Conservation (phyloP, 148 eudicot genomes). For the Beta vulgaris region DNA sequence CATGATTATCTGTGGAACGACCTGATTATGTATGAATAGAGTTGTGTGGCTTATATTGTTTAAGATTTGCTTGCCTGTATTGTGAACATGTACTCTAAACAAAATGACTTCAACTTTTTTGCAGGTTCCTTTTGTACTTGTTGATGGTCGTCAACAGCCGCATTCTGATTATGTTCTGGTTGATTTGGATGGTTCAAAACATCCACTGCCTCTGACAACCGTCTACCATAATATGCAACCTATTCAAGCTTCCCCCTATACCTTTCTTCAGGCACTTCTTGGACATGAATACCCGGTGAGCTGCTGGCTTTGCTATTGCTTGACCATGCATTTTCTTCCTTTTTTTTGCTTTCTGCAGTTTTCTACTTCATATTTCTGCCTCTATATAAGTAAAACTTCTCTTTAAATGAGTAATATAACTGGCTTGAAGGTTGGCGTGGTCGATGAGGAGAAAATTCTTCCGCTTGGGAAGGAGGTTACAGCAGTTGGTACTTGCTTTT, state of each 20-base stretch:
- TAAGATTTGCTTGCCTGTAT: too few species aligned
- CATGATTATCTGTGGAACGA: too few species aligned
- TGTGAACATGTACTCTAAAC: too few species aligned
- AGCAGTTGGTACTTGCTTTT: conserved; percentile 69
- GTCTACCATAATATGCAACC: conserved; percentile 82
- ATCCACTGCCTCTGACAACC: conserved; percentile 78
- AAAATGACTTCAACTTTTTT: not conserved
- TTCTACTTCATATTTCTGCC: not conserved
- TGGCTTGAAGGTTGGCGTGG: conserved; percentile 61
- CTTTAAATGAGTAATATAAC: conserved; percentile 1
- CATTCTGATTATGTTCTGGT: conserved; percentile 60
- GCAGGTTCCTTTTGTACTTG: conserved; percentile 89
- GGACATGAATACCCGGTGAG: conserved; percentile 87
- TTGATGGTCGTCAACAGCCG: conserved; percentile 52
- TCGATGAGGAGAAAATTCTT: conserved; percentile 86
- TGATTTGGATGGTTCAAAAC: conserved; percentile 78
- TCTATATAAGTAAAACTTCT: not conserved
- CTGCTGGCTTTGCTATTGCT: conserved; percentile 8
- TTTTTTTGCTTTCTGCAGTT: not conserved
- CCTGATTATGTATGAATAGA: too few species aligned
- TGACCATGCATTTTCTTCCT: not conserved
- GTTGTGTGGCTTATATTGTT: too few species aligned
- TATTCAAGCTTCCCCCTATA: conserved; percentile 59
- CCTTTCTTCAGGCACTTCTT: conserved; percentile 76
- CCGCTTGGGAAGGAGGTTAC: conserved; percentile 85